These are phyloP conservation scores for Citrullus amarus DNA, from an alignment of 306 rosid species.

Conservation along the genomic window DNA sequence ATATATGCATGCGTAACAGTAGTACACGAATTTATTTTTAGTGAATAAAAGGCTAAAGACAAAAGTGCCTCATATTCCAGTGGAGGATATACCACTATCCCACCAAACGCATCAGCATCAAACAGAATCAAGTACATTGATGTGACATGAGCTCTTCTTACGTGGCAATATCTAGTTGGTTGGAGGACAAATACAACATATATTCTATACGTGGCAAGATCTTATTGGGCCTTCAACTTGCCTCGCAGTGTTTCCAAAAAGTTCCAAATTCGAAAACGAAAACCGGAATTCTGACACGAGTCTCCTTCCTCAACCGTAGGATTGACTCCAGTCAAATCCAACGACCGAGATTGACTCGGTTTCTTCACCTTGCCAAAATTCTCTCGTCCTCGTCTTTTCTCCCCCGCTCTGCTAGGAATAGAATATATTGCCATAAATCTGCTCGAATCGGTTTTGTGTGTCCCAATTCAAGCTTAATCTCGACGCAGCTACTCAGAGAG, in stretches of 20 bases:
- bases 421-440: neutral
- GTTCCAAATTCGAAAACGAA: neutral
- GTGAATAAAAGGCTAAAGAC: neutral
- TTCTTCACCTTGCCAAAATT: neutral
- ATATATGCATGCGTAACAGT: no score
- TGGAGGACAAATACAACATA: neutral
- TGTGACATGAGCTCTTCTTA: neutral
- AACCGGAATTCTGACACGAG: neutral
- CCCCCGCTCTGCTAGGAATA: neutral
- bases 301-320: neutral
- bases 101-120: neutral
- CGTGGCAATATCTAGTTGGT: neutral
- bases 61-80: neutral
- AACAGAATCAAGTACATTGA: neutral
- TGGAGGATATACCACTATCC: neutral
- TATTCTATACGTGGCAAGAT: neutral
- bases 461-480: constrained; percentile 2
- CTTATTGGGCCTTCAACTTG: neutral
- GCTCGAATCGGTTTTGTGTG: neutral
- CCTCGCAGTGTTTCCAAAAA: neutral
- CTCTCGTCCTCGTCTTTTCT: neutral
- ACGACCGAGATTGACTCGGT: neutral
- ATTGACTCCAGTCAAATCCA: neutral
- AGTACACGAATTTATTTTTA: neutral
- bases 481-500: neutral